Evolutionary conservation across 2,329 filamentous ascomycete species (phyloP).

Genomic region (Botrytis pseudocinerea): DNA sequence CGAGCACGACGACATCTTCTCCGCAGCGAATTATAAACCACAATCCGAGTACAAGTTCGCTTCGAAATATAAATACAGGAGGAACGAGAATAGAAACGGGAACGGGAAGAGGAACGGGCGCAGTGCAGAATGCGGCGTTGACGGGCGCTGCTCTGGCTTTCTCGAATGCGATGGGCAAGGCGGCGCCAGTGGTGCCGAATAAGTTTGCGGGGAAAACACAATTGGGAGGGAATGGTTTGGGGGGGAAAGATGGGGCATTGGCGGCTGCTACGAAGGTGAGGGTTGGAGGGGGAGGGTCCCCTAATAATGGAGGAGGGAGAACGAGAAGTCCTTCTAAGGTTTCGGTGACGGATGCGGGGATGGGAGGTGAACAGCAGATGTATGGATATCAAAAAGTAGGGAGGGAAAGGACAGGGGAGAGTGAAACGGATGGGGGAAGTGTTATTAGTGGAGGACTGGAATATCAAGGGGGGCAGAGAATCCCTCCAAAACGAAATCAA

Average conservation of each 20-base stretch:
- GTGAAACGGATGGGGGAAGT: slow-evolving; percentile 7
- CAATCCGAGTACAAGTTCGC: slow-evolving; percentile 1
- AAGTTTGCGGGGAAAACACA: slow-evolving; percentile 1
- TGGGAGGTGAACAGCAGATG: slow-evolving; percentile 1
- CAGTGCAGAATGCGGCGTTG: slow-evolving; percentile 13
- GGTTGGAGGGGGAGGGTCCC: slow-evolving; percentile 10
- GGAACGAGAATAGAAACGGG: not conserved
- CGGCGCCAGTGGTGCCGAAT: not conserved
- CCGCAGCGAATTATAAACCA: not conserved
- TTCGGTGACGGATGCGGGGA: slow-evolving; percentile 10
- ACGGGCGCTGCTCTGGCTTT: slow-evolving; percentile 15
- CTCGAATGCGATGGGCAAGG: not conserved
- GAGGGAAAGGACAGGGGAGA: slow-evolving; percentile 21
- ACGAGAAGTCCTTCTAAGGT: slow-evolving; percentile 23
- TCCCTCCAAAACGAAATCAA: slow-evolving; percentile 3
- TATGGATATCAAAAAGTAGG: slow-evolving; percentile 11
- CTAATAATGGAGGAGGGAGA: slow-evolving; percentile 12
- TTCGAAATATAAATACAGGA: slow-evolving; percentile 5
- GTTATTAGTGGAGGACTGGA: not conserved
- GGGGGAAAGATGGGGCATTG: slow-evolving; percentile 47
- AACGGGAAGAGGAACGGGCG: not conserved
- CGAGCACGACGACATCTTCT: not conserved
- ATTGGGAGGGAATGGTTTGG: slow-evolving; percentile 23
- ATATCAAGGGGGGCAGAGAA: not conserved
- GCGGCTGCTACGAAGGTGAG: slow-evolving; percentile 46